A percentile compares a stretch with the other conserved stretches of the same genome.
Conservation (phyloP, 176 grass and related monocot species). For the Aegilops bicornis region DNA sequence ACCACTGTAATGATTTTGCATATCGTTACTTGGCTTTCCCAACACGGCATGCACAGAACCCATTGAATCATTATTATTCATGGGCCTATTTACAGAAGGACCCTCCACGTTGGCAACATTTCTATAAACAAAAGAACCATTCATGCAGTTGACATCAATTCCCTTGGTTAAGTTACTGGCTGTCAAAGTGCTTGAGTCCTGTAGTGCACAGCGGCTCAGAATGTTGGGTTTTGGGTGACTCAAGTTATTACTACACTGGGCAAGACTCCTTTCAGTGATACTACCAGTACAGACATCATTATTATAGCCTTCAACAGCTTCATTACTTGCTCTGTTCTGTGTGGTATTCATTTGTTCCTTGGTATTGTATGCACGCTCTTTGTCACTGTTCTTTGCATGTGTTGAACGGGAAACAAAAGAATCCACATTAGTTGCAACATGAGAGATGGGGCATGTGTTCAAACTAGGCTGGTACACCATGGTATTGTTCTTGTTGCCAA, state of each 20-base stretch:
- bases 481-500: conserved; percentile 32
- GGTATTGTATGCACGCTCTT: conserved; percentile 10
- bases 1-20: conserved; percentile 48
- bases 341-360: conserved; percentile 35
- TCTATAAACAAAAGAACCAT: conserved; percentile 42
- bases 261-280: conserved; percentile 35
- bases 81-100: conserved; percentile 46
- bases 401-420: conserved; percentile 19
- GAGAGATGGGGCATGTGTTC: conserved; percentile 21
- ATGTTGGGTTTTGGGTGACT: conserved; percentile 36
- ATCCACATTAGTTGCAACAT: conserved; percentile 32
- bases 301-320: conserved; percentile 28
- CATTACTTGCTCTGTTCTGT: conserved; percentile 37
- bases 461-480: conserved; percentile 25
- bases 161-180: conserved; percentile 31
- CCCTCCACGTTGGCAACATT: conserved; percentile 32
- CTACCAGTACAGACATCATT: conserved; percentile 26
- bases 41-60: conserved; percentile 47
- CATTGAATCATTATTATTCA: conserved; percentile 32
- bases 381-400: conserved; percentile 35
- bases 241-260: conserved; percentile 38
- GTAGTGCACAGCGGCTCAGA: conserved; percentile 18
- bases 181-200: conserved; percentile 30
- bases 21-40: conserved; percentile 38
- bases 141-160: conserved; percentile 32